These are phyloP conservation scores for Neurospora sp. DNA, from an alignment of 495 filamentous ascomycete species.

Conservation along the genomic window DNA sequence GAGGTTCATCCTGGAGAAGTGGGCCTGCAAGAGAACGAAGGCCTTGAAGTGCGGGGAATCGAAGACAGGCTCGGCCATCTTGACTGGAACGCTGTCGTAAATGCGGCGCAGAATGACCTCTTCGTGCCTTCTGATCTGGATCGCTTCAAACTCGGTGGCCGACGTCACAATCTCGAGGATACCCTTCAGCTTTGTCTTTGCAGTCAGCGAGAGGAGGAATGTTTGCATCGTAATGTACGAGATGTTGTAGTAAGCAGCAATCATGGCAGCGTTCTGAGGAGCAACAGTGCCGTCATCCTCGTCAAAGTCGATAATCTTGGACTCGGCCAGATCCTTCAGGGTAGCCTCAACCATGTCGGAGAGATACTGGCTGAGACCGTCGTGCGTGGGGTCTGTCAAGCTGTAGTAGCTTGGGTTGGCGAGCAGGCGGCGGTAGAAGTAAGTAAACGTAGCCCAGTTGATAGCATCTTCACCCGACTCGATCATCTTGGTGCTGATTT, in stretches of 20 bases:
- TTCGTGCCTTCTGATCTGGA: constrained; percentile 92
- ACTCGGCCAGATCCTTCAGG: constrained; percentile 80
- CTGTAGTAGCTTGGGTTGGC: constrained; percentile 97
- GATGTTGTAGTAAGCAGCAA: constrained; percentile 98
- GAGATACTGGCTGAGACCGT: constrained; percentile 85
- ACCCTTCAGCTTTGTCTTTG: constrained; percentile 85
- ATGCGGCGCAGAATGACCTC: constrained; percentile 80
- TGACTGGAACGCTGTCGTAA: constrained; percentile 89
- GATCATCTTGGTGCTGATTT: constrained; percentile 90
- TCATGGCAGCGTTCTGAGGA: constrained; percentile 92
- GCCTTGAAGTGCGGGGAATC: constrained; percentile 98
- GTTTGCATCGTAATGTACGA: constrained; percentile 99
- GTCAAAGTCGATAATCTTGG: constrained; percentile 92
- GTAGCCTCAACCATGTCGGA: constrained; percentile 94
- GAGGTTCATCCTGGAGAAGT: constrained; percentile 94
- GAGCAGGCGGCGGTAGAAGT: constrained; percentile 95
- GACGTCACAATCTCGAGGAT: constrained; percentile 96
- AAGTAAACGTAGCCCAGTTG: constrained; percentile 96
- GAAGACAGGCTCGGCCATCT: constrained; percentile 75
- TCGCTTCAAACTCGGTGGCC: constrained; percentile 89
- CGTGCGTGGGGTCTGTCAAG: constrained; percentile 78
- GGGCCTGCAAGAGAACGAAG: constrained; percentile 90
- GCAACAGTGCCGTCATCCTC: constrained; percentile 90
- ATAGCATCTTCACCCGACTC: constrained; percentile 94
- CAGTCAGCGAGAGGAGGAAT: constrained; percentile 87